Evolutionary conservation across 345 rosid species (phyloP).

Genomic region (Eucalyptus cloeziana): DNA sequence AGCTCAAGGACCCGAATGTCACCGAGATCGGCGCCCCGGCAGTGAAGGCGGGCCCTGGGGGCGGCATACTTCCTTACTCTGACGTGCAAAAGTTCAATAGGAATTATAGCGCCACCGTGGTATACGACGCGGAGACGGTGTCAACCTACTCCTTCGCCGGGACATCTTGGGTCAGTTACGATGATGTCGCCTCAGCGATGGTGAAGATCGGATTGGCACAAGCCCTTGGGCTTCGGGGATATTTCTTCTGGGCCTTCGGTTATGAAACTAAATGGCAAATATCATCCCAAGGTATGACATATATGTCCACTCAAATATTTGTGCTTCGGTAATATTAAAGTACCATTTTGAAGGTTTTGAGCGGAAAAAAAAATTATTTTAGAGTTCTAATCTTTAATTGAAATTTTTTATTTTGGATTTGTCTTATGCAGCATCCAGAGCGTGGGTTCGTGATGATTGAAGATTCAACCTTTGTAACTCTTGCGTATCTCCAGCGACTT

Average conservation of each 20-base stretch:
- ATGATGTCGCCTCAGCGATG: slow-evolving; percentile 10
- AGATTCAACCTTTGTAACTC: not conserved
- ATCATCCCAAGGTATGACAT: slow-evolving; percentile 24
- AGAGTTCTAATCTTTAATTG: not conserved
- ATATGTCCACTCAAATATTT: not conserved
- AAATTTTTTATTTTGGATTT: not conserved
- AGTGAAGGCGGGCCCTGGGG: slow-evolving; percentile 12
- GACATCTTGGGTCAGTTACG: slow-evolving; percentile 31
- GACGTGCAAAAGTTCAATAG: slow-evolving; percentile 19
- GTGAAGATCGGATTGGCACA: slow-evolving; percentile 28
- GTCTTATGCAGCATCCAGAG: slow-evolving; percentile 9
- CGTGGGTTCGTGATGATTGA: slow-evolving; percentile 11
- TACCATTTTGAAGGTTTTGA: not conserved
- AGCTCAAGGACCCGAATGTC: slow-evolving; percentile 28
- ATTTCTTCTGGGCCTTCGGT: slow-evolving; percentile 53
- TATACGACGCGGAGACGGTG: slow-evolving; percentile 20
- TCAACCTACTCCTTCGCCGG: slow-evolving; percentile 29
- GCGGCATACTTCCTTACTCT: not conserved
- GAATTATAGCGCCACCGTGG: slow-evolving; percentile 14
- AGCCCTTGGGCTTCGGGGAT: slow-evolving; percentile 45
- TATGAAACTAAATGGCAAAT: slow-evolving; percentile 26
- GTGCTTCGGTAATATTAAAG: not conserved
- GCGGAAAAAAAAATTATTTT: not conserved
- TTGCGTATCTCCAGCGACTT: not conserved
- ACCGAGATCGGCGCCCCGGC: slow-evolving; percentile 33